Base-by-base conservation (phyloP, 164 flowering plant genomes). In the Nymphaea colorata region DNA sequence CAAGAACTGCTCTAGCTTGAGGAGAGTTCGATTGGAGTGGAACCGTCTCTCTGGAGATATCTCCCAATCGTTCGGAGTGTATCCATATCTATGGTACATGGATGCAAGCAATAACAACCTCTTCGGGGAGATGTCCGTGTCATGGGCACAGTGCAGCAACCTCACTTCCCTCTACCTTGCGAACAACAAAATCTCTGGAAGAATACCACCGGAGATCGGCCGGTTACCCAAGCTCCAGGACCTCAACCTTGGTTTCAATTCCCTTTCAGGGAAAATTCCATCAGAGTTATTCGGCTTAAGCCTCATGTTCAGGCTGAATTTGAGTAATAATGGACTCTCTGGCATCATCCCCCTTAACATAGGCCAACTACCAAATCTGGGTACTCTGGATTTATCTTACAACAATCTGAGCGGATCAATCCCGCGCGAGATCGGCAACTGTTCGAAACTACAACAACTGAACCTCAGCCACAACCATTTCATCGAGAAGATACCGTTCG, bases 401-500 rank as follows among this genome's bases (percentile, higher is more conserved):
- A 47, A 47, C 12, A 12, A 47, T 47, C 55, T 47, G 7, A 7
- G 2, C 7, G 55, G 55, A 47, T 41, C 11, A 11, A 79, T 83
- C n/a, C 78, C 80, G 4, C 15, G 61, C 10, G 75, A 71, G 61
- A 63, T 82, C 42, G 84, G 78, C 11, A 18, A 72, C 15, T 76
- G 76, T 14, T 41, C 36, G 4, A 65, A 62, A 8, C 68, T 78
- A 43, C 3, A 43, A 25, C 47, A 45, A 70, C 66, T 81, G 72
- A 76, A 77, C 68, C 72, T 87, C 57, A 79, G 89, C 73, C 67
- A 73, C 76, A 87, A 87, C 69, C 3, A 61, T 8, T n/a, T 61
- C 36, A 61, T 7, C 41, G 88, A 88, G 5, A 62, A 64, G 15
- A 83, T 84, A 47, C 87, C 91, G 17, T 4, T 43, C 0, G 77